phyloP scores from a whole-genome alignment of 1,284 basidiomycete genomes.

The Sanghuangporus weigelae region DNA sequence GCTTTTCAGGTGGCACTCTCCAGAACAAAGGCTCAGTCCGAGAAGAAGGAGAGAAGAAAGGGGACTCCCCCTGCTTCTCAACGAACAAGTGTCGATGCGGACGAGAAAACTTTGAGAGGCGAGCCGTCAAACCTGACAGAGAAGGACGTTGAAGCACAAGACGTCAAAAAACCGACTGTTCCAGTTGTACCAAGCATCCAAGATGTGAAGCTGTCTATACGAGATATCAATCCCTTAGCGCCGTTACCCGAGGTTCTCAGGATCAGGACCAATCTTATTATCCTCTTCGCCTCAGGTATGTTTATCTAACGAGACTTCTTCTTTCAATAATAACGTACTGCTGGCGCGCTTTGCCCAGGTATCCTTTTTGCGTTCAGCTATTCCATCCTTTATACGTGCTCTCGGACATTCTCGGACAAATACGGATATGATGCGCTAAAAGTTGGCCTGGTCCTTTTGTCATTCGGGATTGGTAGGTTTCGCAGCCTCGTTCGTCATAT shows the following conservation, averaged over 20 bases:
- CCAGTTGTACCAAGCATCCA: background rate
- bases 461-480: constrained; percentile 62
- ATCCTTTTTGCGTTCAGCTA: constrained; percentile 74
- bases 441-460: constrained; percentile 71
- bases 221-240: constrained; percentile 69
- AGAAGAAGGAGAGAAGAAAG: constrained; percentile 7
- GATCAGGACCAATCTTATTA: constrained; percentile 60
- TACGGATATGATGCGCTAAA: constrained; percentile 70
- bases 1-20: constrained; percentile 64
- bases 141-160: constrained; percentile 19
- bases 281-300: constrained; percentile 67
- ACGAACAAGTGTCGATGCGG: constrained; percentile 19
- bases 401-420: constrained; percentile 55
- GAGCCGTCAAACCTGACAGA: background rate
- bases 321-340: background rate
- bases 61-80: background rate
- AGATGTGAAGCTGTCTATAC: constrained; percentile 46
- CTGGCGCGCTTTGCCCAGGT: constrained; percentile 33
- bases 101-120: constrained; percentile 4
- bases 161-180: background rate
- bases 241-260: constrained; percentile 55
- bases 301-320: background rate
- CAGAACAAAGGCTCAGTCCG: constrained; percentile 20
- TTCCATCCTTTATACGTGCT: constrained; percentile 65
- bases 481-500: constrained; percentile 4